phyloP scores from a whole-genome alignment of 2,329 filamentous ascomycete species.

The Diaporthe eres region DNA sequence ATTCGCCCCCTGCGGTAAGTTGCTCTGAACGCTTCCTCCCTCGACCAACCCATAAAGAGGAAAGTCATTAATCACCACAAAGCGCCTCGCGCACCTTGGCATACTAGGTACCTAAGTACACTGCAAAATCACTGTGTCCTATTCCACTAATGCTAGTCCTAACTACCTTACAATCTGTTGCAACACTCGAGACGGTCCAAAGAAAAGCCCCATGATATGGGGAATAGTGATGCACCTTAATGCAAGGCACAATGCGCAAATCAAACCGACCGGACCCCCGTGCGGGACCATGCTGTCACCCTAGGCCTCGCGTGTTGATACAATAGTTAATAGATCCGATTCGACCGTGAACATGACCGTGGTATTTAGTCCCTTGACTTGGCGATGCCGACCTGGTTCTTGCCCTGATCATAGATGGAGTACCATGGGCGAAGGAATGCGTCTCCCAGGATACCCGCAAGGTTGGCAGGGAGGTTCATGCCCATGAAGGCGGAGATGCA shows the following conservation, averaged over 20 bases:
- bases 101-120: neutral
- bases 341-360: neutral
- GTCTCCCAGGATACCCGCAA: slow-evolving; percentile 90
- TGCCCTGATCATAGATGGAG: slow-evolving; percentile 96
- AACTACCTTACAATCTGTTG: slow-evolving; percentile 41
- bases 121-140: slow-evolving; percentile 13
- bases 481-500: slow-evolving; percentile 99
- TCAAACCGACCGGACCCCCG: neutral
- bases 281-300: neutral
- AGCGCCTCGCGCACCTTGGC: neutral
- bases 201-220: slow-evolving; percentile 32
- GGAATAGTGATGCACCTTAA: slow-evolving; percentile 18
- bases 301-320: slow-evolving; percentile 36
- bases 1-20: neutral
- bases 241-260: slow-evolving; percentile 19
- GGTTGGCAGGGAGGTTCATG: slow-evolving; percentile 93
- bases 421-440: slow-evolving; percentile 89
- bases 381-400: slow-evolving; percentile 89
- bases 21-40: neutral
- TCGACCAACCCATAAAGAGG: slow-evolving; percentile 1
- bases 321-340: slow-evolving; percentile 1
- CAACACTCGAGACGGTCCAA: slow-evolving; percentile 34
- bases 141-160: slow-evolving; percentile 34
- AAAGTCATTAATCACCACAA: slow-evolving; percentile 1
- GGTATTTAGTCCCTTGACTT: slow-evolving; percentile 73